Conservation (phyloP, 2,329 filamentous ascomycete species). For the Trichoderma atroviride region DNA sequence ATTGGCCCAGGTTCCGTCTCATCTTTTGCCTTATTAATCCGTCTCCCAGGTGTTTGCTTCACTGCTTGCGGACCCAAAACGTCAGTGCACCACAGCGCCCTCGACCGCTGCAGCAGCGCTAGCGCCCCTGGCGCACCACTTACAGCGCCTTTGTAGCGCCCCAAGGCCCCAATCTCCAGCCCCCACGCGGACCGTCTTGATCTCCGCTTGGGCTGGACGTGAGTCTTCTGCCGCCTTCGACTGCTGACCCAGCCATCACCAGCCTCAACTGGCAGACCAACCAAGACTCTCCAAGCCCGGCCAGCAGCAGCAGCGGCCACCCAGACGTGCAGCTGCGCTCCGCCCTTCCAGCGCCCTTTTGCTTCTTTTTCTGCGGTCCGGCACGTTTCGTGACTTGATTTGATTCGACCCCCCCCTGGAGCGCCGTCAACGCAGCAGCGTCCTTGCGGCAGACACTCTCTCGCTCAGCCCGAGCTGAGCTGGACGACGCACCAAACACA, state of each 20-base stretch:
- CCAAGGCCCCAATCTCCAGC: background rate
- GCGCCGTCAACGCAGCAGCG: background rate
- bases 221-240: slow-evolving; percentile 18
- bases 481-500: background rate
- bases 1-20: background rate
- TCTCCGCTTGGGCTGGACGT: slow-evolving; percentile 19
- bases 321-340: slow-evolving; percentile 20
- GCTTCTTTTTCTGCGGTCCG: background rate
- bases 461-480: slow-evolving; percentile 1
- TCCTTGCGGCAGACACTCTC: background rate
- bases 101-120: background rate
- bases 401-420: background rate
- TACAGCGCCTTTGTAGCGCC: slow-evolving; percentile 1
- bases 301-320: background rate
- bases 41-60: background rate
- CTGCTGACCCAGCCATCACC: slow-evolving; percentile 24
- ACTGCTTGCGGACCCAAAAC: background rate
- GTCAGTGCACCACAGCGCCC: background rate
- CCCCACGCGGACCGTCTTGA: slow-evolving; percentile 22
- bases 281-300: background rate
- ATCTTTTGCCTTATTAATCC: background rate
- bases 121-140: background rate
- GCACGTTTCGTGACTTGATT: background rate
- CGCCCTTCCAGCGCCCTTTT: background rate
- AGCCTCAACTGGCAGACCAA: slow-evolving; percentile 18